Evolutionary conservation across 2,329 filamentous ascomycete genomes (phyloP).

Genomic region (Diaporthe eres): DNA sequence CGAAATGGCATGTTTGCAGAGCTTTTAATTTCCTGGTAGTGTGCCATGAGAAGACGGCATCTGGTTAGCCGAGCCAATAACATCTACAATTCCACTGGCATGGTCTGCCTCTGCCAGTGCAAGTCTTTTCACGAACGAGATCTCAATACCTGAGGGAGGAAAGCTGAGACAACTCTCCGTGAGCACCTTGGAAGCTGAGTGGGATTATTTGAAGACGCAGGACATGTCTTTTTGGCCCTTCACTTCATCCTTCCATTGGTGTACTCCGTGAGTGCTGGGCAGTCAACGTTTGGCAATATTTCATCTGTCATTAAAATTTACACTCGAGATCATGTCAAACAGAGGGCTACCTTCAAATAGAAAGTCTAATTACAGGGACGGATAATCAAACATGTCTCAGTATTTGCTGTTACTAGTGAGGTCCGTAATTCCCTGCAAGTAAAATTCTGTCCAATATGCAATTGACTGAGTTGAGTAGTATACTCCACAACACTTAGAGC

Average conservation of each 20-base stretch:
- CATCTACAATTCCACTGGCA: neutral
- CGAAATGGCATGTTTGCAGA: neutral
- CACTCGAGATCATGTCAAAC: neutral
- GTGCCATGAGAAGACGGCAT: neutral
- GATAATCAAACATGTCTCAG: neutral
- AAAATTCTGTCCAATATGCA: neutral
- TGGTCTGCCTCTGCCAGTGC: neutral
- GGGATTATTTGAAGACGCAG: neutral
- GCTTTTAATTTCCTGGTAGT: neutral
- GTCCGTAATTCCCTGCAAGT: neutral
- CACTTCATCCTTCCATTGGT: neutral
- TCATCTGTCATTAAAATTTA: neutral
- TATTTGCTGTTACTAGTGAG: neutral
- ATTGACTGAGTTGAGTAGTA: neutral
- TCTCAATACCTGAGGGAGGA: neutral
- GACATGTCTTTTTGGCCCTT: neutral
- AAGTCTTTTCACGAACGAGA: neutral
- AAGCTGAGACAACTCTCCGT: neutral
- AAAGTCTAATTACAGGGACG: neutral
- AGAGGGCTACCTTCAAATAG: neutral
- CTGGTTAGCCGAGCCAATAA: neutral
- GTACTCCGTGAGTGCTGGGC: neutral
- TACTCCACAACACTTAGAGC: neutral
- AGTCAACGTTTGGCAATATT: neutral
- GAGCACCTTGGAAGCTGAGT: neutral